phyloP scores from a whole-genome alignment of 306 rosid genomes.

The Cicer arietinum region DNA sequence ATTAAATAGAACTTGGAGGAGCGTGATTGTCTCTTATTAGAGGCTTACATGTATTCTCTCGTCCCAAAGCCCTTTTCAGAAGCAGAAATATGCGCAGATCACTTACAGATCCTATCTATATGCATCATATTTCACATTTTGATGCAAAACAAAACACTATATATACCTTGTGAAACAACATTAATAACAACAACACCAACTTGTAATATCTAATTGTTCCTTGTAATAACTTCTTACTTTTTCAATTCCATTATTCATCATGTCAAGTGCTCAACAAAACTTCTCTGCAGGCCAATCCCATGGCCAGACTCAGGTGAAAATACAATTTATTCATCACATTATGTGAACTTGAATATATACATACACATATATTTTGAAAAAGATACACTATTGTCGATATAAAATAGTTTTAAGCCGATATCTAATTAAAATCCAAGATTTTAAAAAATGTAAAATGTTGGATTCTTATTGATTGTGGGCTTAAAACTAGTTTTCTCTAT shows the following conservation, averaged over 20 bases:
- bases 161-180: conserved; percentile 12
- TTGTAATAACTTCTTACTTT: background rate
- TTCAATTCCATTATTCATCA: conserved; percentile 26
- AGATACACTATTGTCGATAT: no score
- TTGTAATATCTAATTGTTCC: background rate
- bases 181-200: background rate
- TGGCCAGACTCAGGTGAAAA: conserved; percentile 41
- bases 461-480: no score
- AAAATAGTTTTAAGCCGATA: no score
- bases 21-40: conserved; percentile 18
- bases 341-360: background rate
- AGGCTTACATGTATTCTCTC: conserved; percentile 7
- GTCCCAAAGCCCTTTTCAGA: conserved; percentile 36
- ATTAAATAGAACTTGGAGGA: conserved; percentile 3
- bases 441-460: no score
- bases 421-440: no score
- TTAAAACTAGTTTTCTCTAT: no score
- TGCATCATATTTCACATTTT: conserved; percentile 19
- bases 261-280: conserved; percentile 64
- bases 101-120: conserved; percentile 25
- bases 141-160: conserved; percentile 35
- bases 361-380: no score
- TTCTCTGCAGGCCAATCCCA: conserved; percentile 53
- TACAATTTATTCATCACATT: background rate
- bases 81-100: conserved; percentile 44